Base-by-base conservation (phyloP, 257 asterid genomes). In the Scutellaria minor region DNA sequence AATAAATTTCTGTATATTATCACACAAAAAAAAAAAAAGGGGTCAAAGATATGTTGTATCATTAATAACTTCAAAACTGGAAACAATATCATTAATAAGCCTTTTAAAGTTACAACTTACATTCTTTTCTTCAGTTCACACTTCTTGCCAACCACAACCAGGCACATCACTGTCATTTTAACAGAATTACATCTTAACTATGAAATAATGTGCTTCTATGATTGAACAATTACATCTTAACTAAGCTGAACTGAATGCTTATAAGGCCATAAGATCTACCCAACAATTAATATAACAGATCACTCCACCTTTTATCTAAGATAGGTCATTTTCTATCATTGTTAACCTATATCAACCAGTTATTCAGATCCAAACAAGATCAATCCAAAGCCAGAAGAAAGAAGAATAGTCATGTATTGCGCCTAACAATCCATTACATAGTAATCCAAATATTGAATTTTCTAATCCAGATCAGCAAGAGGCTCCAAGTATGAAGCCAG, bases 261-360 rank as follows among this genome's bases (percentile, higher is more conserved):
- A 45, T 44, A 53, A 53, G 39, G 6, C 31, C 55, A 70, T 45
- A 76, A 68, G 40, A n/a, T 39, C 44, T 1, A 45, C 18, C 50
- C 66, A 64, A 37, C 68, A 61, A 45, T 6, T 50, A 65, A 35
- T 55, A 53, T 55, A 47, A 15, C 11, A 74, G 18, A 24, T 46
- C 13, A 52, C 31, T 52, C 37, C 77, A 35, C 63, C 31, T 39
- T 41, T 64, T 24, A 24, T 15, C 47, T 15, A 39, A 52, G 35
- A 50, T 52, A 52, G 6, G 51, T 50, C 48, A 35, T 50, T 45
- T 8, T 15, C 61, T 65, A 67, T 44, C 51, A 45, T 35, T 48
- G 22, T 13, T 58, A 47, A 46, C 70, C 18, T 22, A 13, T 37
- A 41, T 7, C 47, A 47, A 40, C 54, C 45, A 74, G 52, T 35